Evolutionary conservation across 805 yeast species (phyloP).

Genomic region (Scheffersomyces ergatensis): DNA sequence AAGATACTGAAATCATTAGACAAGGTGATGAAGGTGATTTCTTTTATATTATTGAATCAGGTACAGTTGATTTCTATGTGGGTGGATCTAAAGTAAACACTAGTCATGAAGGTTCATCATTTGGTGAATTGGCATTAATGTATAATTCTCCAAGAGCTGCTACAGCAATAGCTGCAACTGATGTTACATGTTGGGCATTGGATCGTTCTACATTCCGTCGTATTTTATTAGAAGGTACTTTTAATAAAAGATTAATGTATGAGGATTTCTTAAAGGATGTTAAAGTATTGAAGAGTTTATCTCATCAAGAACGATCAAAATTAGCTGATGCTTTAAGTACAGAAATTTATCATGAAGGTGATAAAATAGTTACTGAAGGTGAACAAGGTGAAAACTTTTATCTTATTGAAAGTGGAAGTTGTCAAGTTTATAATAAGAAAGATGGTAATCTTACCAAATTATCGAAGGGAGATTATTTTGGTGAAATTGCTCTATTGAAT

Average conservation of each 20-base stretch:
- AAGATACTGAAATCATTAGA: constrained; percentile 65
- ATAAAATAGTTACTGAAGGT: constrained; percentile 79
- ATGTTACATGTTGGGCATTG: constrained; percentile 77
- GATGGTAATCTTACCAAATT: constrained; percentile 61
- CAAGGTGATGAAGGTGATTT: constrained; percentile 96
- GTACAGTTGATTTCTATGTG: constrained; percentile 77
- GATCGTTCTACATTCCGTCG: constrained; percentile 92
- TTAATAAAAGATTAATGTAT: constrained; percentile 85
- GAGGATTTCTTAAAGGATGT: constrained; percentile 86
- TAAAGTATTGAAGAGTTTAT: constrained; percentile 70
- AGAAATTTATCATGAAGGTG: constrained; percentile 66
- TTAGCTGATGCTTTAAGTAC: constrained; percentile 93
- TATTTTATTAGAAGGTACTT: constrained; percentile 85
- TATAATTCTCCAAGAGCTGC: constrained; percentile 98
- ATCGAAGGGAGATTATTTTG: constrained; percentile 87
- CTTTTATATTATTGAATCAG: constrained; percentile 82
- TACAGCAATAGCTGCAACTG: constrained; percentile 76
- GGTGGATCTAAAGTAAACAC: constrained; percentile 68
- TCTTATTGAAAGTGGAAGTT: constrained; percentile 68
- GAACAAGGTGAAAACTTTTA: constrained; percentile 53
- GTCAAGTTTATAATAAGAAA: constrained; percentile 64
- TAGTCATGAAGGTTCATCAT: constrained; percentile 83
- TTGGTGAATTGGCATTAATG: constrained; percentile 97
- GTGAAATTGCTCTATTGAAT: constrained; percentile 90
- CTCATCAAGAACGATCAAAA: constrained; percentile 81